Evolutionary conservation across 2,329 filamentous ascomycete species (phyloP).

Genomic region (Pyrenochaeta sp.): DNA sequence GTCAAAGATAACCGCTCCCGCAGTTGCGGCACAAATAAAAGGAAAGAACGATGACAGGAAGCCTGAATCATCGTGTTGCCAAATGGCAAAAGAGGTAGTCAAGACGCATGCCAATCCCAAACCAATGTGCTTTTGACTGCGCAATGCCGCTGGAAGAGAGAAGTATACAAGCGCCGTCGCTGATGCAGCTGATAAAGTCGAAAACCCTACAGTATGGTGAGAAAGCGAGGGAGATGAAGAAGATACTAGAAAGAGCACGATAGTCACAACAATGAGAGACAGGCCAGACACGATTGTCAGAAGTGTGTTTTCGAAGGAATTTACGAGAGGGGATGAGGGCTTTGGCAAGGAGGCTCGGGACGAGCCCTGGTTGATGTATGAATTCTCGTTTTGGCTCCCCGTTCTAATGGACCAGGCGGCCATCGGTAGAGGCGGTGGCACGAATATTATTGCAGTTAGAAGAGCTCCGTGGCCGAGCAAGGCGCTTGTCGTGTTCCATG

Average conservation of each 20-base stretch:
- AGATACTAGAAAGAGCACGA: conserved; percentile 46
- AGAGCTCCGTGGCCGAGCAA: conserved; percentile 59
- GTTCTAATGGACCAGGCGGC: conserved; percentile 43
- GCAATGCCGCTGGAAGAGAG: conserved; percentile 52
- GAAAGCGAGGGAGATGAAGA: conserved; percentile 44
- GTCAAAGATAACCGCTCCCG: conserved; percentile 53
- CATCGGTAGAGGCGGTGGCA: conserved; percentile 60
- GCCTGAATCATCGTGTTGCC: conserved; percentile 27
- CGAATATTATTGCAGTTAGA: conserved; percentile 54
- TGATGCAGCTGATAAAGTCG: conserved; percentile 52
- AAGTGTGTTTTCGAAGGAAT: conserved; percentile 50
- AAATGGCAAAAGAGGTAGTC: conserved; percentile 31
- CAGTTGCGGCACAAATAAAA: conserved; percentile 41
- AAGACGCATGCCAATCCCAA: conserved; percentile 40
- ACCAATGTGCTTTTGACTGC: conserved; percentile 47
- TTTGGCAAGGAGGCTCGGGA: conserved; percentile 42
- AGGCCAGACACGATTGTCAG: conserved; percentile 54
- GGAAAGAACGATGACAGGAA: conserved; percentile 24
- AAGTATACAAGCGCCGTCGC: conserved; percentile 55
- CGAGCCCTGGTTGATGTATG: conserved; percentile 29
- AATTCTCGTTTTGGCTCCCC: conserved; percentile 25
- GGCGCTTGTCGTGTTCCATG: conserved; percentile 31
- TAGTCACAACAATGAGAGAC: conserved; percentile 46
- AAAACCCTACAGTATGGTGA: conserved; percentile 47
- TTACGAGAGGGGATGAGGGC: conserved; percentile 46